Conservation (phyloP, 768 basidiomycete species). For the Trametes sanguinea region DNA sequence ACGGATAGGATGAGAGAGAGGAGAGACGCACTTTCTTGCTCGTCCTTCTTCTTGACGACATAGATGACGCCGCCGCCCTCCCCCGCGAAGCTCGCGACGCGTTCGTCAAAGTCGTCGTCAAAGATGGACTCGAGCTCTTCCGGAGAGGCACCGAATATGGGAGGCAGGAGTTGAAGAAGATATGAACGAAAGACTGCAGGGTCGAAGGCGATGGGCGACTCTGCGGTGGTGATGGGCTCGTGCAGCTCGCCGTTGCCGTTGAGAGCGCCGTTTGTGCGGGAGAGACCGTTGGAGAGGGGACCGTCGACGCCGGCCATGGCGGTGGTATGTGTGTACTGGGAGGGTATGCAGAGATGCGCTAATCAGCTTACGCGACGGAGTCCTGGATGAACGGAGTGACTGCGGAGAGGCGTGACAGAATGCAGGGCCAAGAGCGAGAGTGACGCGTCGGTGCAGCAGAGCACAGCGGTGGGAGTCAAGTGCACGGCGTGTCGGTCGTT, state of each 20-base stretch:
- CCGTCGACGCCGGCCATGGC: constrained; percentile 22
- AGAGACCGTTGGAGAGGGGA: constrained; percentile 22
- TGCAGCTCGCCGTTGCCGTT: constrained; percentile 27
- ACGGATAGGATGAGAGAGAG: not conserved
- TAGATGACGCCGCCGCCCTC: constrained; percentile 81
- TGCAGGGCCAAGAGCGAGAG: not conserved
- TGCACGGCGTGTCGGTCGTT: not conserved
- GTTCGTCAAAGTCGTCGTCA: constrained; percentile 73
- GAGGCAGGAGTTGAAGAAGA: constrained; percentile 71
- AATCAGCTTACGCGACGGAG: not conserved
- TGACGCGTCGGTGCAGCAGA: not conserved
- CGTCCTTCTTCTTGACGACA: constrained; percentile 77
- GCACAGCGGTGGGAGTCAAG: not conserved
- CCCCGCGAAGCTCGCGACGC: constrained; percentile 70
- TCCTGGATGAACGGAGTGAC: not conserved
- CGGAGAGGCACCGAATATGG: constrained; percentile 71
- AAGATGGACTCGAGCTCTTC: constrained; percentile 69
- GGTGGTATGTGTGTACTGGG: constrained; percentile 1
- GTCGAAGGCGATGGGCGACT: constrained; percentile 55
- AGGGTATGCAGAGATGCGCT: not conserved
- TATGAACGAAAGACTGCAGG: constrained; percentile 69
- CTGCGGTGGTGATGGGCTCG: constrained; percentile 36
- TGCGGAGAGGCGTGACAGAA: not conserved
- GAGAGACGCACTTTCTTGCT: constrained; percentile 62
- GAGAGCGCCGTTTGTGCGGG: constrained; percentile 21